Base-by-base conservation (phyloP, 306 rosid species). In the Casuarina cunninghamiana region DNA sequence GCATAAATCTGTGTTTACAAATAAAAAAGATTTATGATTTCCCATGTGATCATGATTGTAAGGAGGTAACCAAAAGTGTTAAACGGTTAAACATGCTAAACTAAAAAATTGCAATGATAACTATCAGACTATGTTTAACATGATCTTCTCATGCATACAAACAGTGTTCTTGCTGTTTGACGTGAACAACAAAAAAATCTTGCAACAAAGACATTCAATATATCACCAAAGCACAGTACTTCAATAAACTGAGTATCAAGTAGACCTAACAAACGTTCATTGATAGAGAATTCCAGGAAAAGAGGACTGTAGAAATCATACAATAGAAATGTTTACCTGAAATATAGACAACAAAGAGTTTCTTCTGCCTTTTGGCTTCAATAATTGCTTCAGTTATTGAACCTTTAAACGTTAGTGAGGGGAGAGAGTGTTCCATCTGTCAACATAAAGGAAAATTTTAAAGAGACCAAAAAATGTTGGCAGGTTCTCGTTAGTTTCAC, bases 321-420 rank as follows among this genome's bases (percentile, higher is more conserved):
- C 19, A 11, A 32, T 53, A 69, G 32, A 72, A 50, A 42, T 12
- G 74, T 3, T 42, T 53, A 88, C 92, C 90, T 48, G 92, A 86
- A 71, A 86, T 82, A 78, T 81, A 88, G 41, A 88, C 92, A 2
- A 86, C 88, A 84, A 88, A 86, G 5, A 88, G 88, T 57, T 88
- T 88, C 84, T 78, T 88, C 81, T 84, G 90, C 70, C 74, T 88
- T 82, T 86, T 86, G 60, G 92, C 87, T 86, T 86, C 88, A 46
- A 55, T n/a, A 62, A 88, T 88, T 69, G 92, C 92, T 53, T 78
- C 82, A 48, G 82, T 42, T 9, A 88, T 80, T 63, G 90, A 86
- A 44, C 92, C 92, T 73, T 84, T 83, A 61, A 84, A 88, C 8
- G 87, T 63, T 46, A 88, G 81, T 55, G 84, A 72, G 37, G 84